Percentiles rank a stretch among this genome's conserved stretches.
These are phyloP conservation scores for Fonsecaea nubica DNA, from an alignment of 2,329 filamentous ascomycete genomes.

Conservation along the genomic window DNA sequence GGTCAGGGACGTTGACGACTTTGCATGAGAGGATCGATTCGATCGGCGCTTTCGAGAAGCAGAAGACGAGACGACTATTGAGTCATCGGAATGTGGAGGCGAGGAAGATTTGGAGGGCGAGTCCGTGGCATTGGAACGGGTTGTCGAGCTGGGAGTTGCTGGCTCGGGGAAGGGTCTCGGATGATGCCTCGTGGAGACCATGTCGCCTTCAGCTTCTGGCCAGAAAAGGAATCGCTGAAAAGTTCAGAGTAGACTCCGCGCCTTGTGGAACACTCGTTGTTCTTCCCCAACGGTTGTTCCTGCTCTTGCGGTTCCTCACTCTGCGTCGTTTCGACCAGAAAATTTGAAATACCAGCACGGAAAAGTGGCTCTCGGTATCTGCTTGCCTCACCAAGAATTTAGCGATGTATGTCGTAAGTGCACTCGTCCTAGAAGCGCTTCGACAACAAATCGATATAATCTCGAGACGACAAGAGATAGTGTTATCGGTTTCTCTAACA, in stretches of 20 bases:
- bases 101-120: constrained; percentile 31
- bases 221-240: neutral
- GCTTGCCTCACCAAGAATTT: neutral
- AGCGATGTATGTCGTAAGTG: neutral
- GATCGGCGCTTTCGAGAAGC: constrained; percentile 33
- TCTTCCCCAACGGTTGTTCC: neutral
- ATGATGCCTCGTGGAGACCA: constrained; percentile 65
- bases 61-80: constrained; percentile 12
- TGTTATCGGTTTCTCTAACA: neutral
- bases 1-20: constrained; percentile 27
- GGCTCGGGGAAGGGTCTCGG: constrained; percentile 57
- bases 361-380: neutral
- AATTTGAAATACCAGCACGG: neutral
- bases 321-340: neutral
- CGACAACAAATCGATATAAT: neutral
- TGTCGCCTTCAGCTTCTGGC: constrained; percentile 40
- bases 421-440: neutral
- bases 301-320: neutral
- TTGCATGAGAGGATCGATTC: constrained; percentile 36
- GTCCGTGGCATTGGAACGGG: constrained; percentile 36
- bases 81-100: constrained; percentile 15
- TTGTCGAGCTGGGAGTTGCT: constrained; percentile 36
- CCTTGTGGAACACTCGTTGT: neutral
- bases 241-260: neutral
- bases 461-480: neutral